Base-by-base conservation (phyloP, 345 rosid genomes). In the Aquilaria sinensis region DNA sequence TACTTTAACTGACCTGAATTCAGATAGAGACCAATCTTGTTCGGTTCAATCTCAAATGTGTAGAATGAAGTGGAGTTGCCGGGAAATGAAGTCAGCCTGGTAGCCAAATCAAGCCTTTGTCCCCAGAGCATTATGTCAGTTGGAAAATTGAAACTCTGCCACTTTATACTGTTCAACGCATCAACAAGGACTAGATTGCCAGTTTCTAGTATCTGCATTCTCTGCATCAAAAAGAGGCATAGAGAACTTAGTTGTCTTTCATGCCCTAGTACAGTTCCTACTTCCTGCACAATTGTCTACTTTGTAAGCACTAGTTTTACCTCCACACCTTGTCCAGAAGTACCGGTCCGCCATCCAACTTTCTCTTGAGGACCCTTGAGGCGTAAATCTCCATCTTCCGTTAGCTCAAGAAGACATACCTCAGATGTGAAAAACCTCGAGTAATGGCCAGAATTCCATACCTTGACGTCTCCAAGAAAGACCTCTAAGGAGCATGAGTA, bases 71-170 rank as follows among this genome's bases (percentile, higher is more conserved):
- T 75, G 8, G 87, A 78, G 71, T 84, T 84, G 15, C 53, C 58
- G 5, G 93, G 92, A 52, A 87, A 92, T n/a, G 98, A 87, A 67
- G 87, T 83, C 70, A 92, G 74, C 66, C 83, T 80, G 30, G 96
- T 92, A 16, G 98, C 96, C 4, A 87, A 85, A 70, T 83, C 84
- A 31, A 92, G 71, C 60, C 86, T 83, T 67, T 92, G 98, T 31
- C 97, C 96, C 84, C 74, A 69, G 13, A 89, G 78, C 77, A 93
- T 87, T 51, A 86, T 83, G 61, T 93, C 90, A 0, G 94, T 89
- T 12, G 98, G 98, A 63, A 93, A 93, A 62, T 93, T 89, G 80
- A 89, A 92, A 67, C 92, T 92, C 79, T 92, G 98, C 98, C 98
- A 92, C 67, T 87, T 92, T 59, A 77, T 74, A 37, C 50, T n/a